Conservation (phyloP, 805 yeast genomes). For the Ogataea glucozyma region DNA sequence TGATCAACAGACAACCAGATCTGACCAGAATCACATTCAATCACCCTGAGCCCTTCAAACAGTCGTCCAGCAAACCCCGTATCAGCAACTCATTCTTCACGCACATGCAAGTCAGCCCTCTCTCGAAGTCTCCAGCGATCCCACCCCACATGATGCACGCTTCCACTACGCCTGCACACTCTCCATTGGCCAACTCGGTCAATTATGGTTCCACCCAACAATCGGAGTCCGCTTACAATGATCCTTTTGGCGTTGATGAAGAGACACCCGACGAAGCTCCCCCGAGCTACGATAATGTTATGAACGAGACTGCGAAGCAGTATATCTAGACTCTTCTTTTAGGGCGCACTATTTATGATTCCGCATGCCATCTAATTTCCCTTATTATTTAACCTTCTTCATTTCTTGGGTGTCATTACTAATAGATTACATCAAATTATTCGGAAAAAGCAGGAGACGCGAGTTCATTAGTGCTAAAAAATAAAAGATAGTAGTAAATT, state of each 20-base stretch:
- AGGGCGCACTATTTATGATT: not conserved
- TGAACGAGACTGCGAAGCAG: constrained; percentile 36
- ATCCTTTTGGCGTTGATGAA: not conserved
- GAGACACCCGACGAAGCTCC: constrained; percentile 32
- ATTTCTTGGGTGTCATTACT: not conserved
- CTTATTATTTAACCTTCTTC: not conserved
- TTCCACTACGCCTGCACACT: constrained; percentile 8
- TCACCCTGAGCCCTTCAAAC: constrained; percentile 37
- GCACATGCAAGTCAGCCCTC: constrained; percentile 29
- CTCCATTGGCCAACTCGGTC: constrained; percentile 11
- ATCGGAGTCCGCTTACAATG: not conserved
- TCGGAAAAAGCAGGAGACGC: not conserved
- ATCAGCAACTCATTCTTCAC: constrained; percentile 7
- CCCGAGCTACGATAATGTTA: constrained; percentile 39
- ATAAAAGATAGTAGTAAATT: not conserved
- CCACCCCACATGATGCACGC: constrained; percentile 3
- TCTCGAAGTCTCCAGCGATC: constrained; percentile 17
- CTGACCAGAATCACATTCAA: constrained; percentile 29
- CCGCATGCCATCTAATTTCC: not conserved
- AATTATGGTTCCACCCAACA: constrained; percentile 21
- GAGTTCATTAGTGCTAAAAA: not conserved
- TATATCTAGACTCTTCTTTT: constrained; percentile 11
- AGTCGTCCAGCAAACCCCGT: constrained; percentile 7
- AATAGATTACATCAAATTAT: not conserved
- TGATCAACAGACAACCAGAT: constrained; percentile 29